phyloP scores from a whole-genome alignment of 2,329 filamentous ascomycete species.

The Talaromyces sp. region DNA sequence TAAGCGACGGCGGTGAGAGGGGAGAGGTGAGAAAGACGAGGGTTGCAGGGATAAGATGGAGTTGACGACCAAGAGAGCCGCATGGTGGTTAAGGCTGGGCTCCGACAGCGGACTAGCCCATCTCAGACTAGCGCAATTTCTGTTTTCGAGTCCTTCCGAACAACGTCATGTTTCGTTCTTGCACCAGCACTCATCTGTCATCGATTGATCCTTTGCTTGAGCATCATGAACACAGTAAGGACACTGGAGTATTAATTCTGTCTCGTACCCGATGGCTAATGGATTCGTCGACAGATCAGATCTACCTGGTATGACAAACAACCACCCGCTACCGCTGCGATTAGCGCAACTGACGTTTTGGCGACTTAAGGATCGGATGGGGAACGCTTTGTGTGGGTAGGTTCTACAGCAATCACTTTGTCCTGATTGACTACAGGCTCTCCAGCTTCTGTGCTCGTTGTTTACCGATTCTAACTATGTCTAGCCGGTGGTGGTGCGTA shows the following conservation, averaged over 20 bases:
- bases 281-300: slow-evolving; percentile 40
- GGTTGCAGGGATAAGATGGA: neutral
- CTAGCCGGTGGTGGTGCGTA: slow-evolving; percentile 85
- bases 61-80: neutral
- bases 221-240: slow-evolving; percentile 45
- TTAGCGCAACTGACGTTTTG: slow-evolving; percentile 14
- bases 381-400: slow-evolving; percentile 77
- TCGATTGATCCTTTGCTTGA: neutral
- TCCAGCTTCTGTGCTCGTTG: neutral
- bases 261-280: neutral
- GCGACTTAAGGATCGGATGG: slow-evolving; percentile 71
- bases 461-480: neutral
- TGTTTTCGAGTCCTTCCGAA: neutral
- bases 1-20: neutral
- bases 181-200: neutral
- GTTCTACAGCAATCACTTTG: slow-evolving; percentile 19
- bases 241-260: too few species aligned
- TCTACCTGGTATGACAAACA: slow-evolving; percentile 46
- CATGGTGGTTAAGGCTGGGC: neutral
- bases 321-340: neutral
- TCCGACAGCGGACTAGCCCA: neutral
- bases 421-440: neutral
- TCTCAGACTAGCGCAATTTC: neutral
- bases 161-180: neutral
- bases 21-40: neutral